A percentile compares a stretch with the other conserved stretches of the same genome.
Conservation (phyloP, 805 yeast genomes). For the Kazachstania kunashirensis region DNA sequence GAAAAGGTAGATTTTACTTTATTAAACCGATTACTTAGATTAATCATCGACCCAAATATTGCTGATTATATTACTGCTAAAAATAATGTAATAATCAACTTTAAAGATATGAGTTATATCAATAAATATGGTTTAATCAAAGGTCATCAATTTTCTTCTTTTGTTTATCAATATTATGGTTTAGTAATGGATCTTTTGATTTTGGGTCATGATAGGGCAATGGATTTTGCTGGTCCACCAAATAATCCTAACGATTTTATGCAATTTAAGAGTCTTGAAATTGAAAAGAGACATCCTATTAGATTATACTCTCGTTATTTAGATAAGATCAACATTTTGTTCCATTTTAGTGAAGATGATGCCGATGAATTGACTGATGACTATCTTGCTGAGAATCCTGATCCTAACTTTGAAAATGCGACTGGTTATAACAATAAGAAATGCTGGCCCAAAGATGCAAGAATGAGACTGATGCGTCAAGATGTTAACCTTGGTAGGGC, state of each 20-base stretch:
- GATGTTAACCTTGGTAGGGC: constrained; percentile 93
- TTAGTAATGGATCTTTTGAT: constrained; percentile 70
- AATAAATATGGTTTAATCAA: constrained; percentile 81
- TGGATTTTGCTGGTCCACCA: constrained; percentile 75
- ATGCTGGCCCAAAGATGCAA: constrained; percentile 90
- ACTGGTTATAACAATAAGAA: constrained; percentile 79
- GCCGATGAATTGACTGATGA: constrained; percentile 68
- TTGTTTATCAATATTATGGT: constrained; percentile 85
- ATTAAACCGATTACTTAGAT: constrained; percentile 66
- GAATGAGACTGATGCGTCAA: constrained; percentile 83
- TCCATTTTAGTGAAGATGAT: constrained; percentile 65
- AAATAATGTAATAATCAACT: constrained; percentile 70
- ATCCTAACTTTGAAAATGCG: constrained; percentile 80
- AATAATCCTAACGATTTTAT: constrained; percentile 65
- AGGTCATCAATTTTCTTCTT: constrained; percentile 85
- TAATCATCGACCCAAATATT: constrained; percentile 78
- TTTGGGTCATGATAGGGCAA: constrained; percentile 79
- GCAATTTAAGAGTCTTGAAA: constrained; percentile 49
- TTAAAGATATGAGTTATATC: constrained; percentile 91
- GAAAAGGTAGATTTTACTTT: constrained; percentile 86
- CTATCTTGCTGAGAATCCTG: constrained; percentile 75
- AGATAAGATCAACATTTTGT: constrained; percentile 72
- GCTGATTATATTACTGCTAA: constrained; percentile 94
- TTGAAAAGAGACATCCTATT: constrained; percentile 66
- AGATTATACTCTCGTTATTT: constrained; percentile 72